phyloP scores from a whole-genome alignment of 768 basidiomycete genomes.

The Boletus subparvulus region DNA sequence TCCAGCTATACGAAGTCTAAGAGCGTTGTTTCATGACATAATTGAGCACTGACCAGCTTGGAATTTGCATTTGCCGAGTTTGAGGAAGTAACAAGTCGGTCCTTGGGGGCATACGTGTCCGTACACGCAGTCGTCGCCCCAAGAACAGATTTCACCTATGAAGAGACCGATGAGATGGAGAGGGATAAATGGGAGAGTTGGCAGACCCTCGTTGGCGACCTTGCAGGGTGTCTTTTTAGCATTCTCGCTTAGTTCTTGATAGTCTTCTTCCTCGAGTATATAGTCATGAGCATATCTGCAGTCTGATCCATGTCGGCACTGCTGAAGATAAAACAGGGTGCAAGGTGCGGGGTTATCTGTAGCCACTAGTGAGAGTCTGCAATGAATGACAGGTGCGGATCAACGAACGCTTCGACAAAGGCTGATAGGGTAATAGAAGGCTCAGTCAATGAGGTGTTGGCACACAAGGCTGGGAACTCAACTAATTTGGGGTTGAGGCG shows the following conservation, averaged over 20 bases:
- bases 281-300: conserved; percentile 69
- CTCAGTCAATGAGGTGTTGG: conserved; percentile 18
- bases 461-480: conserved; percentile 26
- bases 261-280: conserved; percentile 52
- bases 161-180: neutral
- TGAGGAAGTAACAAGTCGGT: conserved; percentile 51
- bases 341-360: conserved; percentile 63
- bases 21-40: conserved; percentile 5
- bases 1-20: conserved; percentile 32
- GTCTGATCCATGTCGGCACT: conserved; percentile 55
- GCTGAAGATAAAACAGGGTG: conserved; percentile 61
- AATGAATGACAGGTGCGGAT: conserved; percentile 3
- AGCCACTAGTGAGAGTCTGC: neutral
- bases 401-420: conserved; percentile 60
- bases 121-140: conserved; percentile 57
- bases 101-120: conserved; percentile 42
- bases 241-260: conserved; percentile 50
- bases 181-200: neutral
- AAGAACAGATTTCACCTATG: conserved; percentile 54
- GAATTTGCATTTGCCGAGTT: conserved; percentile 62
- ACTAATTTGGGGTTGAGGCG: conserved; percentile 56
- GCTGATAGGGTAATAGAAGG: conserved; percentile 34
- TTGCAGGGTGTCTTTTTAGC: conserved; percentile 66
- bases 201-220: conserved; percentile 53
- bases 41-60: conserved; percentile 46